Conservation (phyloP, 2,329 filamentous ascomycete species). For the Curvularia lunata region DNA sequence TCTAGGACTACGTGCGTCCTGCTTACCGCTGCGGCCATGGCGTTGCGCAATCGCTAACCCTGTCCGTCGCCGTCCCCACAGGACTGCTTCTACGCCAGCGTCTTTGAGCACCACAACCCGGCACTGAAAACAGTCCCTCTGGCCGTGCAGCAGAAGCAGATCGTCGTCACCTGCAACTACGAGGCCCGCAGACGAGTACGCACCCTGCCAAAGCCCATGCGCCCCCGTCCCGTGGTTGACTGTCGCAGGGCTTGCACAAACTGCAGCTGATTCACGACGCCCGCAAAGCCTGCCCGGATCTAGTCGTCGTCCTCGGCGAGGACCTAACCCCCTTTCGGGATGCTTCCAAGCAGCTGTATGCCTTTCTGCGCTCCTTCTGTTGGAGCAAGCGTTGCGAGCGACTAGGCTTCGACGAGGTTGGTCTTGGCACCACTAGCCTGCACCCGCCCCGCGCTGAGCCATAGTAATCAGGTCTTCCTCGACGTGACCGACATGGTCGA, state of each 20-base stretch:
- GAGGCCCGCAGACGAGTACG: conserved; percentile 72
- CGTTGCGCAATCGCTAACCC: conserved; percentile 14
- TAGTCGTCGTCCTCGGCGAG: conserved; percentile 84
- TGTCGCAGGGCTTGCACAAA: conserved; percentile 67
- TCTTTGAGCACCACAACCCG: conserved; percentile 82
- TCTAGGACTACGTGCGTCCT: conserved; percentile 45
- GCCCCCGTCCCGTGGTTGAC: conserved; percentile 6
- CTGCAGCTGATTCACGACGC: conserved; percentile 86
- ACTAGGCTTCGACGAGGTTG: conserved; percentile 87
- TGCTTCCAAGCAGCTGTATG: conserved; percentile 80
- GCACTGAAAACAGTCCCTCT: conserved; percentile 74
- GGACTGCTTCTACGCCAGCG: conserved; percentile 94
- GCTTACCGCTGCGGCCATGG: conserved; percentile 13
- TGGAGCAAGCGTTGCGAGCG: conserved; percentile 82
- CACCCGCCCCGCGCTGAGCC: conserved; percentile 12
- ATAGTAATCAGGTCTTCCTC: conserved; percentile 62
- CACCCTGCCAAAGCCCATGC: conserved; percentile 4
- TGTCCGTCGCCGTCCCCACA: conserved; percentile 42
- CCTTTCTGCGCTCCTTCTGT: conserved; percentile 72
- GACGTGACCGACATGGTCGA: conserved; percentile 87
- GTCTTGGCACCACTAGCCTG: conserved; percentile 14
- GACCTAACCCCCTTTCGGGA: conserved; percentile 76
- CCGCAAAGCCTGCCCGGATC: conserved; percentile 77
- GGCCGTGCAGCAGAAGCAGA: conserved; percentile 91
- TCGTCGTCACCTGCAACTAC: conserved; percentile 75